These are phyloP conservation scores for Stereum hirsutum DNA, from an alignment of 1,284 basidiomycete species.

Conservation along the genomic window DNA sequence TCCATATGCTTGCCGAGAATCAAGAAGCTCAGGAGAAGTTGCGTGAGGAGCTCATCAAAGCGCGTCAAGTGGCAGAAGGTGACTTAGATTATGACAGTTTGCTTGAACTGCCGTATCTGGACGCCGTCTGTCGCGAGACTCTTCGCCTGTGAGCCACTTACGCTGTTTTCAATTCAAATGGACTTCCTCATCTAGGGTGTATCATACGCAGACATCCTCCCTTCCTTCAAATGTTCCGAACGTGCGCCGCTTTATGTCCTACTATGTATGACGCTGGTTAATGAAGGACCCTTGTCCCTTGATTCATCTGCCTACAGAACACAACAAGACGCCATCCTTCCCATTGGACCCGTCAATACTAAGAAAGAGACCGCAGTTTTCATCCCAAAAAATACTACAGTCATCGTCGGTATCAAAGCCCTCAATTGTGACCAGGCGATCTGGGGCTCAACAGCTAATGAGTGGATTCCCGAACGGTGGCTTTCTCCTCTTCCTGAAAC, in stretches of 20 bases:
- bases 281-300: too few species aligned
- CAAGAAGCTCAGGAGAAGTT: slow-evolving; percentile 14
- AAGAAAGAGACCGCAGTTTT: slow-evolving; percentile 1
- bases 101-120: background rate
- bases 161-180: too few species aligned
- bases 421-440: slow-evolving; percentile 27
- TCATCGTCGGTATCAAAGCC: slow-evolving; percentile 29
- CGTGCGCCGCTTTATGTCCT: too few species aligned
- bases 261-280: too few species aligned
- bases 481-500: background rate
- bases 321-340: background rate
- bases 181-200: too few species aligned
- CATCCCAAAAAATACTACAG: slow-evolving; percentile 27
- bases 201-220: slow-evolving; percentile 7
- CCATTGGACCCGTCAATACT: background rate
- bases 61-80: slow-evolving; percentile 3
- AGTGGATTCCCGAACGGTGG: slow-evolving; percentile 34
- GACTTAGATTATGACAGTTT: slow-evolving; percentile 3
- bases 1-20: slow-evolving; percentile 11
- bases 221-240: too few species aligned
- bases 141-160: slow-evolving; percentile 11
- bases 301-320: too few species aligned
- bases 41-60: slow-evolving; percentile 14
- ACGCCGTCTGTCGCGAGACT: slow-evolving; percentile 21
- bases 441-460: slow-evolving; percentile 32